Base-by-base conservation (phyloP, 768 basidiomycete genomes). In the Panaeolus papilionaceus region DNA sequence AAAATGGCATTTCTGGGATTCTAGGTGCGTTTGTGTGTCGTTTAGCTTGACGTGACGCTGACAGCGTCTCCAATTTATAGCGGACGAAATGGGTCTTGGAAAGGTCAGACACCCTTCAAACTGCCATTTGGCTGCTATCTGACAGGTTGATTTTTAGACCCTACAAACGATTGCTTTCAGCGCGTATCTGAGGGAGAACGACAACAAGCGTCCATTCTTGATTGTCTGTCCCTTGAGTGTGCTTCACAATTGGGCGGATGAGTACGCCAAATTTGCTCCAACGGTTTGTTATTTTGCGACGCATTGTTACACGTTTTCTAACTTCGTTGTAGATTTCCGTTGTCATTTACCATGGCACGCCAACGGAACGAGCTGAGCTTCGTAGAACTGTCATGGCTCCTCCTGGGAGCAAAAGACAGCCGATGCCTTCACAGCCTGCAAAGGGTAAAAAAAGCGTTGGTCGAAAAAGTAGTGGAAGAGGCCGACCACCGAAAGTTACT, bases 81-180 rank as follows among this genome's bases (percentile, higher is more conserved):
- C 96, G 33, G 96, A 98, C 72, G 96, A 98, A 76, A 98, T 98
- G 96, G 96, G 95, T 20, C 80, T 97, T 1, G 95, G 95, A 63
- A 95, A 92, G 84, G 91, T 90, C 68, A 39, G 77, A 70, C 66
- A 5, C 37, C 2, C 12, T 12, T 49, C 8, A 64, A 51, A 62
- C 18, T 8, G 0, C 4, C 14, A 37, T 28, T 20, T 23, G 20
- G 38, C 38, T 2, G 38, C 39, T 20, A 4, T 4, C 45, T 69
- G 18, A 62, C 40, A 45, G 69, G 45, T 37, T 12, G 66, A 26
- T 44, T 18, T 42, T 23, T 67, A 98, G 93, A 99, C 98, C 0
- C 84, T 99, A 0, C 98, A 99, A 84, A 93, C 90, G 0, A 99
- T 99, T 51, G 89, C 96, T 0, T 98, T 99, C 77, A 88, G 94